Base-by-base conservation (phyloP, 345 rosid genomes). In the Kernera saxatilis region DNA sequence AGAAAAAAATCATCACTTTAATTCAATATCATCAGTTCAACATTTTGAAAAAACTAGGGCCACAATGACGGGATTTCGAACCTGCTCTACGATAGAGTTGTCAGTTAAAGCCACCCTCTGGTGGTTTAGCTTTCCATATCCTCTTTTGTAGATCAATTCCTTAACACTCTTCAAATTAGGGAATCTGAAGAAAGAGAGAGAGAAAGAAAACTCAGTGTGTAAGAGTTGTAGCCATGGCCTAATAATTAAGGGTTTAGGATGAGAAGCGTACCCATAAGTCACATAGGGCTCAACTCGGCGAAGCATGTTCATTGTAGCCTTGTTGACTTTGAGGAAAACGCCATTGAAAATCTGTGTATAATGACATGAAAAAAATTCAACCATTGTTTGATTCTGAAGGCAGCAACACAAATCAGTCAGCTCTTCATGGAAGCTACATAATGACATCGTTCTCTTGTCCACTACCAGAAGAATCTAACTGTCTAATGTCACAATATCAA, bases 281-380 rank as follows among this genome's bases (percentile, higher is more conserved):
- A 91, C 98, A 78, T 91, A 93, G 15, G 97, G 98, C 70, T 88
- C 97, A 76, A 93, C 96, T 49, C 96, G 78, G 67, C 85, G 97
- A 36, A 93, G 87, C 98, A 91, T 91, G 64, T 93, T 91, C 82
- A 91, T 48, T 14, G 98, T 90, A 15, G 98, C 95, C 58, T 88
- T 88, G 88, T 88, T 93, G 15, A 93, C 98, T 74, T 88, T 93
- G 14, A 93, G 84, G 71, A 93, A 89, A 12, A 91, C 98, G 3
- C 98, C 98, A 44, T 91, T 93, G 67, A 91, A 93, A 4, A 93
- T 93, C 98, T 91, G 84, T n/a, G n/a, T n/a, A n/a, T n/a, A n/a
- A n/a, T n/a, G n/a, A n/a, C n/a, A n/a, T n/a, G n/a, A n/a, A n/a
- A n/a, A n/a, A n/a, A 9, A 13, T 9, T 35, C 39, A 53, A 48